These are phyloP conservation scores for Eudorina sp. DNA, from an alignment of 139 green algal species.

Conservation along the genomic window DNA sequence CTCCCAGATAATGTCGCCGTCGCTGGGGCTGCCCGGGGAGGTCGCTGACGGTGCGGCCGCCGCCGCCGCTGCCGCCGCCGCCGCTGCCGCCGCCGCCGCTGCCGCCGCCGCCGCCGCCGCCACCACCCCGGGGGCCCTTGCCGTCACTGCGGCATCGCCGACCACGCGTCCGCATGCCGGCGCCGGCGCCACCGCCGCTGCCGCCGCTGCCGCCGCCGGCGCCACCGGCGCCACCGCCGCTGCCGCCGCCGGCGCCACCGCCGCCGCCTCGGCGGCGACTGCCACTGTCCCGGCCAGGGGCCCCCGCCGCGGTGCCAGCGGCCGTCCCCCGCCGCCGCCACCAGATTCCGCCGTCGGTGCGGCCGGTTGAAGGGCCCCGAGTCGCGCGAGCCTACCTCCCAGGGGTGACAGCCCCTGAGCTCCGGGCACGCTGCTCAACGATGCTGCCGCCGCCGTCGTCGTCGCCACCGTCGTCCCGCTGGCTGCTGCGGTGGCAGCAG, in stretches of 20 bases:
- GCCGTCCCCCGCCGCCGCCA: background rate
- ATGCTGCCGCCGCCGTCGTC: no score
- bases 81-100: background rate
- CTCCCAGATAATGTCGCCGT: slow-evolving; percentile 42
- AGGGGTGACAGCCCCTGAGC: no score
- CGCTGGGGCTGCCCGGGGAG: background rate
- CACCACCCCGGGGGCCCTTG: no score
- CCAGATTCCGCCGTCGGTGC: background rate
- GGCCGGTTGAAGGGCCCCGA: no score
- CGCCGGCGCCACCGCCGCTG: background rate
- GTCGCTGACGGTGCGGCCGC: no score
- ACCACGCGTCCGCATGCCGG: background rate
- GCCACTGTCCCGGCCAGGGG: no score
- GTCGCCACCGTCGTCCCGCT: no score
- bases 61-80: background rate
- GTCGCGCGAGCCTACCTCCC: no score
- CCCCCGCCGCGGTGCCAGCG: slow-evolving; percentile 14
- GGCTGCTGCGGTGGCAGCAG: background rate
- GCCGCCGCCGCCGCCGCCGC: background rate
- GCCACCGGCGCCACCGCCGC: background rate
- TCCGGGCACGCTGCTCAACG: no score
- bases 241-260: background rate
- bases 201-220: background rate
- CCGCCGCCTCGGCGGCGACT: no score
- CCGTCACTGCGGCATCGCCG: background rate